Evolutionary conservation across 1,139 yeast genomes (phyloP).

Genomic region (Pichia sp.): DNA sequence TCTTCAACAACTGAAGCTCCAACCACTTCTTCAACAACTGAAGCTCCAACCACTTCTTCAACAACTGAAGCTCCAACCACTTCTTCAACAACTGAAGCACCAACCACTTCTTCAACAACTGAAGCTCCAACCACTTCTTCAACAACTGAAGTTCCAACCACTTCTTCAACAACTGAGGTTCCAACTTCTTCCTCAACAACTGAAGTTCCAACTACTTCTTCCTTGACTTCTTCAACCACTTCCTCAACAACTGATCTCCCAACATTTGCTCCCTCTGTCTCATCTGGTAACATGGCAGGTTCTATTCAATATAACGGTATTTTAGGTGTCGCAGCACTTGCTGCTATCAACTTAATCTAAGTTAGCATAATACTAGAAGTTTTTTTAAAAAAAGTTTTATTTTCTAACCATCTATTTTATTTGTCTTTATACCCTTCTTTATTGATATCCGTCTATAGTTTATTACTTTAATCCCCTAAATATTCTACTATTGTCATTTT

Average conservation of each 20-base stretch:
- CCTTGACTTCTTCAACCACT: neutral
- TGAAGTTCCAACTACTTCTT: neutral
- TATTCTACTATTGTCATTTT: too few relatives aligned
- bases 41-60: constrained; percentile 10
- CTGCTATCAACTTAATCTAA: constrained; percentile 13
- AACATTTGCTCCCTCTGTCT: neutral
- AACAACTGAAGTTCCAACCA: constrained; percentile 17
- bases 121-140: constrained; percentile 12
- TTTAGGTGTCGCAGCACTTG: constrained; percentile 14
- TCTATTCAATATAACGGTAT: constrained; percentile 11
- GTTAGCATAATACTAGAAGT: neutral
- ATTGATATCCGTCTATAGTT: too few relatives aligned
- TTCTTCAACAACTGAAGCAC: constrained; percentile 12
- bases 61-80: constrained; percentile 9
- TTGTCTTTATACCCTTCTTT: too few relatives aligned
- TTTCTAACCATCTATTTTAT: too few relatives aligned
- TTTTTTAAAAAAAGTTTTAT: too few relatives aligned
- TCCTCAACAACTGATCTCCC: neutral
- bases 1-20: constrained; percentile 20
- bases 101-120: constrained; percentile 11
- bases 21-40: constrained; percentile 11
- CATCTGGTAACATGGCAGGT: constrained; percentile 9
- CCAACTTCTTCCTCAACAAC: constrained; percentile 1
- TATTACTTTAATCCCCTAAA: too few relatives aligned
- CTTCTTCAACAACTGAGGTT: constrained; percentile 17